These are phyloP conservation scores for Nakazawaea siamensis DNA, from an alignment of 805 yeast genomes.

Conservation along the genomic window DNA sequence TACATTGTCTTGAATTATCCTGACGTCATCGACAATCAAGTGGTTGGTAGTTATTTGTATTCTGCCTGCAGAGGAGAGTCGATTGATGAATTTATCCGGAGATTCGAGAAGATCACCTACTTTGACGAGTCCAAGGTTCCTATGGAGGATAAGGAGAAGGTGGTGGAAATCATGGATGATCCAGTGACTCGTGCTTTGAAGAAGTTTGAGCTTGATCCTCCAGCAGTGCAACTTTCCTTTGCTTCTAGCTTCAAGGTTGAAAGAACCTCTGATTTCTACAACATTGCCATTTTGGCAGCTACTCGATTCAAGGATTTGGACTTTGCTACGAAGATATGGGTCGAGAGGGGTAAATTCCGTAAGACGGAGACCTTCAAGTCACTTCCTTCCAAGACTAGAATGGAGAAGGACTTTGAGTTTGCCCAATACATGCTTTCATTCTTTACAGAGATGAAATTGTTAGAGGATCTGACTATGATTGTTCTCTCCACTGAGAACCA, in stretches of 20 bases:
- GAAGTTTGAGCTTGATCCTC: constrained; percentile 8
- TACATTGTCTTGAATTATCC: constrained; percentile 39
- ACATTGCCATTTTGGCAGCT: constrained; percentile 60
- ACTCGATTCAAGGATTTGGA: constrained; percentile 40
- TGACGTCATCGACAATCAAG: constrained; percentile 28
- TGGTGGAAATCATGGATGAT: constrained; percentile 10
- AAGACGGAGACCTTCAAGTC: constrained; percentile 40
- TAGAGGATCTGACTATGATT: constrained; percentile 64
- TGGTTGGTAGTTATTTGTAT: constrained; percentile 44
- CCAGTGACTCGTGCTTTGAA: constrained; percentile 9
- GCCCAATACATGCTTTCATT: constrained; percentile 63
- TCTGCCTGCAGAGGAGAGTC: constrained; percentile 29
- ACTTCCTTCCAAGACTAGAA: constrained; percentile 27
- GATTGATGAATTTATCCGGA: constrained; percentile 26
- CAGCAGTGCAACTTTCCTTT: constrained; percentile 7
- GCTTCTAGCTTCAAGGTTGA: constrained; percentile 20
- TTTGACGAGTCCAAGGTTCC: constrained; percentile 18
- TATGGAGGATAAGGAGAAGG: constrained; percentile 11
- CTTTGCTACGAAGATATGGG: constrained; percentile 65
- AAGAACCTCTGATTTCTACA: constrained; percentile 44
- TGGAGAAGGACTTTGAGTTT: constrained; percentile 52
- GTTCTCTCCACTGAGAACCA: constrained; percentile 58
- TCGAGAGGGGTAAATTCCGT: constrained; percentile 70
- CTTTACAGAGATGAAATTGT: constrained; percentile 43
- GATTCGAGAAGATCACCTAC: constrained; percentile 28